These are phyloP conservation scores for Withania somnifera DNA, from an alignment of 305 asterid species.

Conservation along the genomic window DNA sequence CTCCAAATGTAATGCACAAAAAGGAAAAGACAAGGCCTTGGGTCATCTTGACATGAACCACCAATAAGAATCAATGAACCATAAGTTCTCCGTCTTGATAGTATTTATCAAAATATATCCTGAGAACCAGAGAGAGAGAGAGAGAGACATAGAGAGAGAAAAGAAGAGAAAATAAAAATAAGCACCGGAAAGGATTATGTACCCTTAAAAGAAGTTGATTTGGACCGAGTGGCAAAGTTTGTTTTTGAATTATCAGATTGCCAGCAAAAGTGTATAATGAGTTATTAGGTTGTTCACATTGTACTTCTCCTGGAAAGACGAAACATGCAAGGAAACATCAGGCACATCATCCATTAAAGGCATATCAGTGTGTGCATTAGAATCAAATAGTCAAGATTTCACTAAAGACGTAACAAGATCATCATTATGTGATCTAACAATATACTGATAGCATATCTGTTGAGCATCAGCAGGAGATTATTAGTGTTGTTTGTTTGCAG, in stretches of 20 bases:
- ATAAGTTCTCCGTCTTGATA: not conserved
- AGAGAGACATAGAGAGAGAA: not conserved
- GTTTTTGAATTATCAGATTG: conserved; percentile 80
- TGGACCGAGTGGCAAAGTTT: conserved; percentile 97
- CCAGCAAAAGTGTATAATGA: conserved; percentile 97
- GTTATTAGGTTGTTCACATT: conserved; percentile 98
- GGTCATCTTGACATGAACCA: not conserved
- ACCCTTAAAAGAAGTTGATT: conserved; percentile 94
- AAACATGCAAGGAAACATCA: not conserved
- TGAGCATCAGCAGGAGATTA: not conserved
- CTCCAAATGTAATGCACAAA: not conserved
- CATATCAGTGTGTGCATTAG: not conserved
- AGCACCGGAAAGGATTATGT: conserved; percentile 16
- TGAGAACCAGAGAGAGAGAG: not conserved
- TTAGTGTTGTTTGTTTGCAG: not conserved
- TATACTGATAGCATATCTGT: not conserved
- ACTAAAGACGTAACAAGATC: not conserved
- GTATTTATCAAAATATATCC: not conserved
- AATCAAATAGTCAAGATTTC: not conserved
- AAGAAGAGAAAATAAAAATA: not conserved
- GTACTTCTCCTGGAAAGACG: conserved; percentile 79
- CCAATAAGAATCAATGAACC: not conserved
- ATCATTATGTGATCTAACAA: not conserved
- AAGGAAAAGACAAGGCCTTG: not conserved
- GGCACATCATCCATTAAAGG: not conserved